phyloP scores from a whole-genome alignment of 768 basidiomycete genomes.

The Termitomyces bulborhizus region DNA sequence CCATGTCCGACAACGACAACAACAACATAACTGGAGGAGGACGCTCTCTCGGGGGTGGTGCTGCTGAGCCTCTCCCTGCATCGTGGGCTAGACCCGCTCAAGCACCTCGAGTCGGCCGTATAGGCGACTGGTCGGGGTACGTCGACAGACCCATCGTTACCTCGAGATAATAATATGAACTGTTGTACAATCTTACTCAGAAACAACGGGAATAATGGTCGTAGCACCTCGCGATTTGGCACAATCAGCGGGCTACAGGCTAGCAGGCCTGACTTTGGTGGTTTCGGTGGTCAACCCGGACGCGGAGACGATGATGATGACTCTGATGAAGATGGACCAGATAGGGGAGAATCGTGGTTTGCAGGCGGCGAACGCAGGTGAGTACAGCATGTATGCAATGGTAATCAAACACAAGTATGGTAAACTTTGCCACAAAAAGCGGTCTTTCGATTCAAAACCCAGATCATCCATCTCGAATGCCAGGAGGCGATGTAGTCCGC shows the following conservation, averaged over 20 bases:
- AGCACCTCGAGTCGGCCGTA: constrained; percentile 41
- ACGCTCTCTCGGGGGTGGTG: constrained; percentile 41
- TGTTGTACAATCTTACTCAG: neutral
- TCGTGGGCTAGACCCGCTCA: constrained; percentile 35
- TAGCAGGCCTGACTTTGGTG: constrained; percentile 7
- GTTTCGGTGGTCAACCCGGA: constrained; percentile 9
- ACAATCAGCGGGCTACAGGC: constrained; percentile 21
- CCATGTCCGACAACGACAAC: constrained; percentile 30
- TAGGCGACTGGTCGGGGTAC: constrained; percentile 45
- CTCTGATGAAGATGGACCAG: constrained; percentile 48
- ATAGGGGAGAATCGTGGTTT: constrained; percentile 67
- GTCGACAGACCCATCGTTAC: no score
- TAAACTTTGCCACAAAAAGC: constrained; percentile 35
- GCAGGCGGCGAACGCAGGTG: constrained; percentile 95
- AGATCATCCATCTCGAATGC: constrained; percentile 36
- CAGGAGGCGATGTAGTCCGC: constrained; percentile 56
- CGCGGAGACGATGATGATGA: constrained; percentile 26
- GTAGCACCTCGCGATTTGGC: constrained; percentile 20
- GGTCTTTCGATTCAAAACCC: constrained; percentile 90
- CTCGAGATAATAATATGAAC: no score
- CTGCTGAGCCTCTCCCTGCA: constrained; percentile 42
- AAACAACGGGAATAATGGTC: constrained; percentile 7
- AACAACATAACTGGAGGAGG: constrained; percentile 29
- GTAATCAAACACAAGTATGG: no score
- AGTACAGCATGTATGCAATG: no score